phyloP scores from a whole-genome alignment of 768 basidiomycete genomes.

The Suillus hirtellus region DNA sequence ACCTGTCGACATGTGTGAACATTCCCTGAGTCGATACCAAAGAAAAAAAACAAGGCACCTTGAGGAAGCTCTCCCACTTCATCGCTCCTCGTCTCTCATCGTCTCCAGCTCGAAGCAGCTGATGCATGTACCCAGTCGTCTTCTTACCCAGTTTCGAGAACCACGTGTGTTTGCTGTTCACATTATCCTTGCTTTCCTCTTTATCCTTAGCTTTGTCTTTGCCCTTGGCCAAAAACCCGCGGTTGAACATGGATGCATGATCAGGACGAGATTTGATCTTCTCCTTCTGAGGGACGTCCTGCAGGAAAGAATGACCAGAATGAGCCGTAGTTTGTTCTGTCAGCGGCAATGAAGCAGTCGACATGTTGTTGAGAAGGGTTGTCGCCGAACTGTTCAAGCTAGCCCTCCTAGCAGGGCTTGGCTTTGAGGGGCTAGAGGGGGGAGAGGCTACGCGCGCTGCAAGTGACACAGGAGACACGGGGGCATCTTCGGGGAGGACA shows the following conservation, averaged over 20 bases:
- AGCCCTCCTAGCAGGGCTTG: slow-evolving; percentile 12
- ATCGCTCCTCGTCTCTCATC: slow-evolving; percentile 62
- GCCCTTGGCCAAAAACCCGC: slow-evolving; percentile 53
- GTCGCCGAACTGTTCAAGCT: slow-evolving; percentile 21
- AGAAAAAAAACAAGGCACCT: slow-evolving; percentile 39
- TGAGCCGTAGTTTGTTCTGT: slow-evolving; percentile 53
- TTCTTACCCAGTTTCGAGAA: slow-evolving; percentile 61
- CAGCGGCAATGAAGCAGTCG: slow-evolving; percentile 44
- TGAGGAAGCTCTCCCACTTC: slow-evolving; percentile 81
- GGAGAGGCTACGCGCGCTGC: slow-evolving; percentile 13
- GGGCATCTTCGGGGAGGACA: slow-evolving; percentile 23
- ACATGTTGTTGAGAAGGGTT: slow-evolving; percentile 29
- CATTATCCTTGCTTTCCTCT: slow-evolving; percentile 26
- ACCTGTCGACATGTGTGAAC: slow-evolving; percentile 41
- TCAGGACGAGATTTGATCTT: slow-evolving; percentile 75
- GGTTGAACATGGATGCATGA: slow-evolving; percentile 49
- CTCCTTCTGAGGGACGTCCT: slow-evolving; percentile 52
- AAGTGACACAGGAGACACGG: slow-evolving; percentile 19
- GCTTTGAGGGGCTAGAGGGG: slow-evolving; percentile 27
- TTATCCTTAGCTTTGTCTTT: slow-evolving; percentile 35
- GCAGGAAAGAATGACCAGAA: slow-evolving; percentile 70
- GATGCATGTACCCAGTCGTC: slow-evolving; percentile 59
- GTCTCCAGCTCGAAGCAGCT: slow-evolving; percentile 56
- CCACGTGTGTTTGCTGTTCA: slow-evolving; percentile 49
- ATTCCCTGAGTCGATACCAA: background rate